Evolutionary conservation across 208 protist species (phyloP).

Genomic region (Leishmania arabica): DNA sequence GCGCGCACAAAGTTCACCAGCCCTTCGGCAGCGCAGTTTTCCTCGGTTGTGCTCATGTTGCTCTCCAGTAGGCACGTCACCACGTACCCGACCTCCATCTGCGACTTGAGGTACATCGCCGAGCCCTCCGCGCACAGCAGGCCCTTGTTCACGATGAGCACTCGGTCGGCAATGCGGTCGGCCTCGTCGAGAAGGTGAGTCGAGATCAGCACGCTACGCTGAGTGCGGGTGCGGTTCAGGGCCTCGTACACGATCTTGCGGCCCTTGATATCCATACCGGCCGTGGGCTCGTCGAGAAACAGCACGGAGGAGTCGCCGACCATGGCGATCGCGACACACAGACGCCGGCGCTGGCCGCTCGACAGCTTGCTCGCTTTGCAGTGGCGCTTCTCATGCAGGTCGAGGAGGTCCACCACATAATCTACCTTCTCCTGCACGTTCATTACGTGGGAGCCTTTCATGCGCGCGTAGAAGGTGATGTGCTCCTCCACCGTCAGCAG

Average conservation of each 20-base stretch:
- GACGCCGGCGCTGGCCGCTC: constrained; percentile 81
- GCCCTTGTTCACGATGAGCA: constrained; percentile 92
- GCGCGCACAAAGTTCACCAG: constrained; percentile 60
- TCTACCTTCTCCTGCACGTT: constrained; percentile 53
- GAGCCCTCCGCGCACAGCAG: constrained; percentile 63
- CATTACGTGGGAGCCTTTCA: constrained; percentile 76
- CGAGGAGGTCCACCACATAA: constrained; percentile 54
- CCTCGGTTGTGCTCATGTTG: constrained; percentile 37
- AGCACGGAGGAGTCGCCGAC: constrained; percentile 73
- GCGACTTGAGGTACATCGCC: constrained; percentile 80
- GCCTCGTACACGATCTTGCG: constrained; percentile 77
- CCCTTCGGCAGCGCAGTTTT: constrained; percentile 40
- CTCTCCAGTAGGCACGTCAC: constrained; percentile 73
- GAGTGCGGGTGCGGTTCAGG: constrained; percentile 42
- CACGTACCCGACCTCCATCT: constrained; percentile 68
- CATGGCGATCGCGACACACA: constrained; percentile 88
- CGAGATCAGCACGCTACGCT: constrained; percentile 71
- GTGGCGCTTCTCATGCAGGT: constrained; percentile 63
- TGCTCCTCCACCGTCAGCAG: constrained; percentile 93
- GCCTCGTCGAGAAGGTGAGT: constrained; percentile 97
- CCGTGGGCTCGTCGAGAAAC: constrained; percentile 92
- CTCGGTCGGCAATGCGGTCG: constrained; percentile 93
- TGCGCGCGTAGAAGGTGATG: constrained; percentile 89
- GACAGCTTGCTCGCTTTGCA: constrained; percentile 53
- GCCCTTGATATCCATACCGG: constrained; percentile 87